A percentile compares a stretch with the other conserved stretches of the same genome.
Conservation (phyloP, 192 early-diverging fungal genomes). For the Coemansia sp. region DNA sequence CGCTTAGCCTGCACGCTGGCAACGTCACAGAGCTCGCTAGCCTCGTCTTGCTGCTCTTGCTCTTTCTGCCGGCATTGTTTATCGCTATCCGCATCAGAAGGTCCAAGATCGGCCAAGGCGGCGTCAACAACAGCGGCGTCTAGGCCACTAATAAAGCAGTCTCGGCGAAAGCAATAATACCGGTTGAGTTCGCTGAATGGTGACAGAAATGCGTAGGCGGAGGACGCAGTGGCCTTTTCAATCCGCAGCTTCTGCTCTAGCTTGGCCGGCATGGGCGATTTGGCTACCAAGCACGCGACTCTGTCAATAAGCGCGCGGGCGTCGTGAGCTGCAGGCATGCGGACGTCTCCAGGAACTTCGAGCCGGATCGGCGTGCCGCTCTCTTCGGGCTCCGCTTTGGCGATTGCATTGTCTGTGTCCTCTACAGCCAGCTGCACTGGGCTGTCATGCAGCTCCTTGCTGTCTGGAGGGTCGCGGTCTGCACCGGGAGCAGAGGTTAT, state of each 20-base stretch:
- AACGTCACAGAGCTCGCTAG: background rate
- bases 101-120: constrained; percentile 2
- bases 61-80: background rate
- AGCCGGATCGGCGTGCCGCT: background rate
- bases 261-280: constrained; percentile 12
- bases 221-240: constrained; percentile 24
- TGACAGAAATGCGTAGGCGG: constrained; percentile 27
- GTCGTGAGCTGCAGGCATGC: constrained; percentile 12
- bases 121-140: constrained; percentile 5
- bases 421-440: background rate
- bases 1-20: constrained; percentile 28
- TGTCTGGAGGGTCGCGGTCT: background rate
- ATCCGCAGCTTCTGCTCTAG: constrained; percentile 25
- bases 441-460: background rate
- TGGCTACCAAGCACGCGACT: constrained; percentile 27
- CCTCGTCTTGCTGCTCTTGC: background rate
- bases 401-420: background rate
- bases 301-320: constrained; percentile 20
- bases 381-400: background rate
- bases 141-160: constrained; percentile 14
- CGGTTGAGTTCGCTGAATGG: constrained; percentile 15
- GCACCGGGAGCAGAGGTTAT: background rate
- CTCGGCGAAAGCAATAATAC: constrained; percentile 37
- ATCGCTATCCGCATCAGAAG: background rate
- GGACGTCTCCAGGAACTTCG: constrained; percentile 7